Evolutionary conservation across 352 stramenopile species (phyloP).

Genomic region (Plasmopara viticola): DNA sequence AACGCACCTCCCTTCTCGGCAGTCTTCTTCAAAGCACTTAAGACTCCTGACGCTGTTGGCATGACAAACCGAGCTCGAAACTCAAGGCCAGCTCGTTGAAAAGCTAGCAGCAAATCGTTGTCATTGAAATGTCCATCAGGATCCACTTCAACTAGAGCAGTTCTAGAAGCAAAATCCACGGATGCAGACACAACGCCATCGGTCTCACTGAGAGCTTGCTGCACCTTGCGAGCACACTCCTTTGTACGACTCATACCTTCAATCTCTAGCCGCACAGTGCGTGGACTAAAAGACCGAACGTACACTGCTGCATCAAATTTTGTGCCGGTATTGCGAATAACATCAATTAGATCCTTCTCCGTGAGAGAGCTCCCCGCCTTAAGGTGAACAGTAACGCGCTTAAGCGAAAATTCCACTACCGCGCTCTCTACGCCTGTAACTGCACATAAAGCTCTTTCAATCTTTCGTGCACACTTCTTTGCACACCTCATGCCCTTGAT

Average conservation of each 20-base stretch:
- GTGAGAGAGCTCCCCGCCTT: slow-evolving; percentile 39
- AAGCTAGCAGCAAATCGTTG: slow-evolving; percentile 45
- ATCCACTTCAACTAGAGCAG: slow-evolving; percentile 54
- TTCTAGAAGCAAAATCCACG: slow-evolving; percentile 63
- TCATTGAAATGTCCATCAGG: slow-evolving; percentile 53
- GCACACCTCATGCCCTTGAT: slow-evolving; percentile 77
- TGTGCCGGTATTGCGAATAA: slow-evolving; percentile 36
- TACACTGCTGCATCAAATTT: slow-evolving; percentile 69
- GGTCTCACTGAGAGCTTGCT: slow-evolving; percentile 44
- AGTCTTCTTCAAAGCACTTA: background rate
- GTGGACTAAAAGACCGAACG: slow-evolving; percentile 21
- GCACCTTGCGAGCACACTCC: slow-evolving; percentile 67
- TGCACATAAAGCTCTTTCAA: slow-evolving; percentile 48
- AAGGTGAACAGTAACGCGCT: slow-evolving; percentile 57
- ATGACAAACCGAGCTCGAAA: slow-evolving; percentile 21
- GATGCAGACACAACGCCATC: slow-evolving; percentile 60
- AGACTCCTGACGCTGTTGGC: background rate
- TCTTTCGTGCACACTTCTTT: slow-evolving; percentile 75
- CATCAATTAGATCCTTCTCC: slow-evolving; percentile 50
- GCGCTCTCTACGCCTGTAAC: slow-evolving; percentile 48
- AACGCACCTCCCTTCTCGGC: slow-evolving; percentile 3
- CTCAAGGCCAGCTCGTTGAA: slow-evolving; percentile 27
- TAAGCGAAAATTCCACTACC: slow-evolving; percentile 57
- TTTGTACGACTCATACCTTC: slow-evolving; percentile 63
- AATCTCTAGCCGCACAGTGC: slow-evolving; percentile 46